These are phyloP conservation scores for Mychonastes homosphaera DNA, from an alignment of 139 green algal genomes.

Conservation along the genomic window DNA sequence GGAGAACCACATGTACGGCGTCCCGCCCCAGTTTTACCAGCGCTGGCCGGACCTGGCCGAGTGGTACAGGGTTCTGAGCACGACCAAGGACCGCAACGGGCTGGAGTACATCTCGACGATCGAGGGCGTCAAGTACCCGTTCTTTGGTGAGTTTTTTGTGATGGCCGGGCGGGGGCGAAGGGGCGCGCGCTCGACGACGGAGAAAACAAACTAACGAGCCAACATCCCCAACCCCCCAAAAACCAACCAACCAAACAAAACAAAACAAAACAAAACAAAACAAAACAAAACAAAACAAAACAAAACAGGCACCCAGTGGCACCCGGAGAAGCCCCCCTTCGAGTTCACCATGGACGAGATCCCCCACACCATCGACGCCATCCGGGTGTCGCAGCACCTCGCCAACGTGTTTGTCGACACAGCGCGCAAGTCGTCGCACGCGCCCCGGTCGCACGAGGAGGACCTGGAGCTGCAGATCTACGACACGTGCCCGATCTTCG, in stretches of 20 bases:
- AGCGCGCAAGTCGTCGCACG: constrained; percentile 27
- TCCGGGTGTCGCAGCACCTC: constrained; percentile 48
- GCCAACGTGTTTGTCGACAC: constrained; percentile 61
- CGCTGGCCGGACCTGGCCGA: constrained; percentile 44
- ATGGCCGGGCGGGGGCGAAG: background rate
- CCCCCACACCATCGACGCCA: constrained; percentile 60
- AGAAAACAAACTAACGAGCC: background rate
- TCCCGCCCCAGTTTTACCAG: constrained; percentile 57
- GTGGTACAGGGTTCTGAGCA: constrained; percentile 48
- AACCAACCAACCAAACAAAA: too few species aligned
- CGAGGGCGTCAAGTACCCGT: constrained; percentile 69
- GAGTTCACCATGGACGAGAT: constrained; percentile 68
- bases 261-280: too few species aligned
- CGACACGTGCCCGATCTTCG: constrained; percentile 53
- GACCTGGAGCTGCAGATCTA: constrained; percentile 69
- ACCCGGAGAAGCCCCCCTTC: constrained; percentile 75
- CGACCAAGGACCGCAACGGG: constrained; percentile 55
- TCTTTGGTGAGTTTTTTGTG: constrained; percentile 60
- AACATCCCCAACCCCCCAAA: background rate
- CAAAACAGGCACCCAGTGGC: constrained; percentile 55
- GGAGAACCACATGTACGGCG: constrained; percentile 72
- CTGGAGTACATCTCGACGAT: constrained; percentile 63
- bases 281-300: too few species aligned
- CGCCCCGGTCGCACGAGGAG: constrained; percentile 56
- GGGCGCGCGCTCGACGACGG: background rate